Evolutionary conservation across 768 basidiomycete species (phyloP), one percentile per base, ranked within the genome.

Genomic region (Suillus alpinus): DNA sequence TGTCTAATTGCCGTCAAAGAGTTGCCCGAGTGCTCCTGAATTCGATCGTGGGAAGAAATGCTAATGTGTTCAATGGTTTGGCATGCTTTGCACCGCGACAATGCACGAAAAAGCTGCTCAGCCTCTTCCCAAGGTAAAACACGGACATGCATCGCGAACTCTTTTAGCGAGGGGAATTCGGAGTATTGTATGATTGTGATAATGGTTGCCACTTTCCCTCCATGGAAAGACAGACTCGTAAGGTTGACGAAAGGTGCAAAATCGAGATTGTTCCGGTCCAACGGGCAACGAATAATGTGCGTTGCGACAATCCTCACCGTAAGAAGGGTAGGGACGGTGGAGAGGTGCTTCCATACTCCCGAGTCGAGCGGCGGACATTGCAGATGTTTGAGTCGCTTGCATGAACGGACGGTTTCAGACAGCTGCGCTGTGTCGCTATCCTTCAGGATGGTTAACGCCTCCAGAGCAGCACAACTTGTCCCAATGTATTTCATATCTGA

Each of bases 1-100:
- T 37, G 52, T 20, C 23, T 37, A 3, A 55, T 9, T 3, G 52
- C 34, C 9, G 36, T 39, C 36, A 26, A 18, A 26, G 52, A 18
- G 36, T 18, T 6, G 18, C 29, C 8, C 4, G 29, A 18, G 29
- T 18, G 31, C 10, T 6, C 53, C 23, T 18, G 37, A 12, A 12
- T 12, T 50, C 14, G 3, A 37, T 26, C 7, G 2, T 2, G 2
- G 16, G 37, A 26, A 23, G 37, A 37, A 5, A 55, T 55, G 7
- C 6, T 12, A 26, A 55, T 39, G 16, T 18, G 5, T 39, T 55
- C 23, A 12, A 55, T 37, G 16, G 53, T 55, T 9, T 55, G 37
- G 37, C 36, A 55, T 26, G 53, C 36, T 39, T 55, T 55, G 53
- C 53, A 55, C 32, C 3, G 53, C 12, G 53, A 55, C 9, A 55